A percentile compares a stretch with the other conserved stretches of the same genome.
Evolutionary conservation across 202 grass and related monocot species (phyloP).

Genomic region (Alloteropsis angusta): DNA sequence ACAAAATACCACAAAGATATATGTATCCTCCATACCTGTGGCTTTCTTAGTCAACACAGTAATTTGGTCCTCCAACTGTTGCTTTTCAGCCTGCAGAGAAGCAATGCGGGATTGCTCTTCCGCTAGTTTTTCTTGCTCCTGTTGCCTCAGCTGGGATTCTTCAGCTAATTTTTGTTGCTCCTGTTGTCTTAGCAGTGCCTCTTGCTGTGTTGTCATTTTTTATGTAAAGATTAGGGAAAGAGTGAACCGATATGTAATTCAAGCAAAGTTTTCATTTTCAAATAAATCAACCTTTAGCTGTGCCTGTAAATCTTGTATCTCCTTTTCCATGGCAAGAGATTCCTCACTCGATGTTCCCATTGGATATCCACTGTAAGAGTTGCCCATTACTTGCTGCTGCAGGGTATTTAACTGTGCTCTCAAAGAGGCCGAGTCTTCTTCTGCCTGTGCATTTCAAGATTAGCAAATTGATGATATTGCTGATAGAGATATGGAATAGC

Average conservation of each 20-base stretch:
- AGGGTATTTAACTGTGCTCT: constrained; percentile 81
- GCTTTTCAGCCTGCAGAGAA: constrained; percentile 56
- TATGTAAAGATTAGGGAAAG: constrained; percentile 16
- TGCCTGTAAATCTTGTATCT: constrained; percentile 77
- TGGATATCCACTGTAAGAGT: constrained; percentile 42
- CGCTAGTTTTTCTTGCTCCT: constrained; percentile 63
- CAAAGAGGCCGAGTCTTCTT: constrained; percentile 80
- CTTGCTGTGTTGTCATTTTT: constrained; percentile 44
- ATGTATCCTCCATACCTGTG: constrained; percentile 50
- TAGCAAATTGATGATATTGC: background rate
- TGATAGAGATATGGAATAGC: background rate
- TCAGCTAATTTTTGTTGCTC: constrained; percentile 62
- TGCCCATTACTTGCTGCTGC: constrained; percentile 60
- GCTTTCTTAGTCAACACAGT: constrained; percentile 54
- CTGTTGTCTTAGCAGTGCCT: constrained; percentile 48
- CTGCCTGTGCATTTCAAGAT: constrained; percentile 52
- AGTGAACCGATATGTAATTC: background rate
- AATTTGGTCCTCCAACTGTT: constrained; percentile 69
- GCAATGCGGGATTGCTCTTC: constrained; percentile 49
- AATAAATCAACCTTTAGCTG: constrained; percentile 46
- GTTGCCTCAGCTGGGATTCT: constrained; percentile 58
- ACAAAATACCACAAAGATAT: background rate
- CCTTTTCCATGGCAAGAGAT: constrained; percentile 66
- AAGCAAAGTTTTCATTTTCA: background rate
- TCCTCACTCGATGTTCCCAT: constrained; percentile 39